Conservation (phyloP, 1,284 basidiomycete species). For the Sanghuangporus weigelae region DNA sequence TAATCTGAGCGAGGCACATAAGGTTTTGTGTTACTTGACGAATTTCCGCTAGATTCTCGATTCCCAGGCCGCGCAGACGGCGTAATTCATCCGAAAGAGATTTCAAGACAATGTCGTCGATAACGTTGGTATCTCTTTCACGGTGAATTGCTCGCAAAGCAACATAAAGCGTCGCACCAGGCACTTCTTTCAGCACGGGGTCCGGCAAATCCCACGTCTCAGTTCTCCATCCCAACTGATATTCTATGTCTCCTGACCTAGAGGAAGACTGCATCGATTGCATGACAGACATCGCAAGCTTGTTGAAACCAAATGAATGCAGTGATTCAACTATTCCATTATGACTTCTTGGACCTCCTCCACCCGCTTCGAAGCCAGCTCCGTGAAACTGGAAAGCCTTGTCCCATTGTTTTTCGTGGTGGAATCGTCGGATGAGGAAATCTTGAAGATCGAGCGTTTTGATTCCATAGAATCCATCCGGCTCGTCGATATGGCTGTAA, state of each 20-base stretch:
- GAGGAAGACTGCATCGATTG: constrained; percentile 34
- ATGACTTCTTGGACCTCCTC: constrained; percentile 33
- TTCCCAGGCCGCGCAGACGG: constrained; percentile 59
- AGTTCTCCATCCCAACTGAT: constrained; percentile 85
- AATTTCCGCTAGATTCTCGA: constrained; percentile 76
- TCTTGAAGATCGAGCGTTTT: constrained; percentile 68
- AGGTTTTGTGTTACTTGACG: constrained; percentile 61
- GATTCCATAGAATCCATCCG: constrained; percentile 97
- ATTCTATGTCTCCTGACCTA: constrained; percentile 51
- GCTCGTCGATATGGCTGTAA: constrained; percentile 93
- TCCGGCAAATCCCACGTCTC: constrained; percentile 91
- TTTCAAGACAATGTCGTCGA: constrained; percentile 44
- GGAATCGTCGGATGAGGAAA: constrained; percentile 79
- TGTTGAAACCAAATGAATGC: constrained; percentile 84
- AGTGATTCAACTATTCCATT: constrained; percentile 70
- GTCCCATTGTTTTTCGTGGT: constrained; percentile 91
- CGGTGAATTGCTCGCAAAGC: constrained; percentile 76
- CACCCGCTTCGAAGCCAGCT: constrained; percentile 68
- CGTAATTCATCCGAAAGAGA: constrained; percentile 58
- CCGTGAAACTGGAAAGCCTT: constrained; percentile 89
- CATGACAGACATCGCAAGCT: constrained; percentile 64
- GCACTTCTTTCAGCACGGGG: constrained; percentile 34
- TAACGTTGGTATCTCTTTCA: constrained; percentile 50
- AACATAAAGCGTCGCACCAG: constrained; percentile 66
- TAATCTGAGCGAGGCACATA: constrained; percentile 75